Conservation (phyloP, 768 basidiomycete species). For the Lactifluus echinatus region DNA sequence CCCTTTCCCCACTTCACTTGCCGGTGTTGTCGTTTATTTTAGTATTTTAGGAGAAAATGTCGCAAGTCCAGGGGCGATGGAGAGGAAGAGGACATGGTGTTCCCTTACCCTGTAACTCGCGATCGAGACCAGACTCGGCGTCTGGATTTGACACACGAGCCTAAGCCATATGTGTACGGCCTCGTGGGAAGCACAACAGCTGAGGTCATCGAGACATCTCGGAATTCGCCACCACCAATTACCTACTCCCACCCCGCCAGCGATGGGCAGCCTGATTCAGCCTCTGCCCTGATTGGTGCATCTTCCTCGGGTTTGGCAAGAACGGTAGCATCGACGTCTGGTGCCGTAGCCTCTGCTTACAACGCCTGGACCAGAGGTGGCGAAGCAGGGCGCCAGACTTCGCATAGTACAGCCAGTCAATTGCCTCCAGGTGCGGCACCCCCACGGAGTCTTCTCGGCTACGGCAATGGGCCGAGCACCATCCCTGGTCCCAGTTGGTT, state of each 20-base stretch:
- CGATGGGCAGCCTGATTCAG: constrained; percentile 7
- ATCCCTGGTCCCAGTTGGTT: not conserved
- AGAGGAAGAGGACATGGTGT: constrained; percentile 16
- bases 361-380: not conserved
- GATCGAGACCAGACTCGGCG: constrained; percentile 7
- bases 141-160: constrained; percentile 12
- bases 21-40: not conserved
- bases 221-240: not conserved
- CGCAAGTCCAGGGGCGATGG: not conserved
- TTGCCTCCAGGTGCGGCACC: constrained; percentile 13
- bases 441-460: not conserved
- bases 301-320: not conserved
- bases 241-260: not conserved
- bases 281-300: constrained; percentile 2
- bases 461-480: not conserved
- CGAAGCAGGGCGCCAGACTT: not conserved
- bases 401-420: not conserved
- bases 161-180: constrained; percentile 19
- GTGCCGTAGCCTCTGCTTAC: not conserved
- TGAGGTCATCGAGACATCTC: not conserved
- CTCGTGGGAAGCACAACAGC: constrained; percentile 13
- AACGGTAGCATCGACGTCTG: not conserved
- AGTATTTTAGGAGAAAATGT: constrained; percentile 10
- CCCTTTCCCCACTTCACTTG: too few species aligned
- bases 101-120: constrained; percentile 19